Evolutionary conservation across 345 rosid genomes (phyloP), one percentile per base, ranked within the genome.

Genomic region (Schrenkiella parvula): DNA sequence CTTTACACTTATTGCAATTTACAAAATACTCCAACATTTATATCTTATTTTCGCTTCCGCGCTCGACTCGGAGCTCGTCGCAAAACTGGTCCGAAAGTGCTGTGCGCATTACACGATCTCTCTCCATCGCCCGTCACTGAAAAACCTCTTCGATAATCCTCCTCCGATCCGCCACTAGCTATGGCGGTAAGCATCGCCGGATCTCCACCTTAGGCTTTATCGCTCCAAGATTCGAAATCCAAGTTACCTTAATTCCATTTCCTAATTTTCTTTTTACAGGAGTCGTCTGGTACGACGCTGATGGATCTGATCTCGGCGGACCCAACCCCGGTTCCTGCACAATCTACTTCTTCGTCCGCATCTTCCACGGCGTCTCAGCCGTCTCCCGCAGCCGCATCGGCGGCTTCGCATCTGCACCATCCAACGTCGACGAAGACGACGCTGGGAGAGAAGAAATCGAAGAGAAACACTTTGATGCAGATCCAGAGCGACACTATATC

Each of bases 281-380:
- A 95, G 37, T 86, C 96, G 6, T 83, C 96, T 56, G 98, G 98
- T 67, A 88, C 77, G 19, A 91, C 99, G 61, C 85, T 95, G 68
- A 95, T 95, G 99, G 99, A 95, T 91, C 92, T 91, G 82, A 95
- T 95, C 50, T 83, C 98, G 71, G 91, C 98, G 19, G 99, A 95
- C 73, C 96, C 99, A 23, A 32, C 84, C 3, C 78, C 85, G 1
- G 48, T 75, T 22, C 81, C 84, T 35, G 68, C 89, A 21, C 34
- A 88, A 44, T 47, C 84, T 1, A 64, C 91, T 10, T 57, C 88
- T 7, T 53, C 84, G 0, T 66, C 84, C 23, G 42, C 86, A 4
- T 51, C 90, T 1, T 15, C 85, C 6, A 25, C 82, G 26, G 34
- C 64, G 63, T 1, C 74, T 50, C 73, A 68, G 61, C 37, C 64